Conservation (phyloP, 139 green algal species). For the Chlorella sp. region DNA sequence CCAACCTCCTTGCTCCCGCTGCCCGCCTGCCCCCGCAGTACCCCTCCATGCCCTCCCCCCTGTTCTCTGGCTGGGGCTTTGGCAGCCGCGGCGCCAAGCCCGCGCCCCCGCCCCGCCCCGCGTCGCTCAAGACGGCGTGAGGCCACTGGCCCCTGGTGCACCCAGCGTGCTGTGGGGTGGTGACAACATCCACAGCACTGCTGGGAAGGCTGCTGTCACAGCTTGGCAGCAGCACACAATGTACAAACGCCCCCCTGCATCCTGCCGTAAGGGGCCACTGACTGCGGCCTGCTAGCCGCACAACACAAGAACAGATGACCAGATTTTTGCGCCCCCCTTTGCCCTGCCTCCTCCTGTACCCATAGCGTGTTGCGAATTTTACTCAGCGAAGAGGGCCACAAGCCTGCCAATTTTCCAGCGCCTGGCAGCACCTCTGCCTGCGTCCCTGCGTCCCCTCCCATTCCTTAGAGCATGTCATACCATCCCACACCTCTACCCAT, state of each 20-base stretch:
- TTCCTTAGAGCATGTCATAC: no score
- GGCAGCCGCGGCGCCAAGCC: neutral
- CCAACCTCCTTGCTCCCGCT: neutral
- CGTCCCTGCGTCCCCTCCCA: no score
- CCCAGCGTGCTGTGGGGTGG: slow-evolving; percentile 24
- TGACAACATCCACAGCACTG: neutral
- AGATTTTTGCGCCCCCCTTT: neutral
- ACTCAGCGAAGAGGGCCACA: neutral
- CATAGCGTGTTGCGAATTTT: neutral
- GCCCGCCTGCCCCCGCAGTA: neutral
- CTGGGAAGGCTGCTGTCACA: no score
- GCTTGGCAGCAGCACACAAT: neutral
- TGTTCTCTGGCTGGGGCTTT: neutral
- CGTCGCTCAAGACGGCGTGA: slow-evolving; percentile 20
- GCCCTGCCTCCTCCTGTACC: neutral
- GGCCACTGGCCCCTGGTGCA: neutral
- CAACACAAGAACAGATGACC: neutral
- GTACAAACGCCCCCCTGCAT: neutral
- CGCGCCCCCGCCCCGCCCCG: neutral
- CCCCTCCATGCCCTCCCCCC: slow-evolving; percentile 10
- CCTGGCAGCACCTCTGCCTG: no score
- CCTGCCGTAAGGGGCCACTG: neutral
- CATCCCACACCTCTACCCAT: no score
- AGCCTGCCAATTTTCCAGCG: neutral
- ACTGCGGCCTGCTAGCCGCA: neutral